Conservation (phyloP, 306 rosid genomes). For the Cicer pinnatifidum region DNA sequence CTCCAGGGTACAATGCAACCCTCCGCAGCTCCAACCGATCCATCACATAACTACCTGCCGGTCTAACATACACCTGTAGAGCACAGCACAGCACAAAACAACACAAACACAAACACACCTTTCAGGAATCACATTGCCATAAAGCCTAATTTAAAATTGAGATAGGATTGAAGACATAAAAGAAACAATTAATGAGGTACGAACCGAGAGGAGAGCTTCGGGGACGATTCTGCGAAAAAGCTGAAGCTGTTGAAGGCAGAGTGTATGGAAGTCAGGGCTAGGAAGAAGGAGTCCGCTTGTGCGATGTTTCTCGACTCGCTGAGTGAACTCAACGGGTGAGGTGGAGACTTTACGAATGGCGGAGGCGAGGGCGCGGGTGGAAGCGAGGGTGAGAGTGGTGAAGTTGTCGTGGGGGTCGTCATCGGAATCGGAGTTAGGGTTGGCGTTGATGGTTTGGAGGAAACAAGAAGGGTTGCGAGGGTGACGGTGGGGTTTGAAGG, state of each 20-base stretch:
- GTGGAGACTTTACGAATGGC: slow-evolving; percentile 78
- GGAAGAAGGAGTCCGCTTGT: slow-evolving; percentile 66
- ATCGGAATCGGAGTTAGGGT: slow-evolving; percentile 49
- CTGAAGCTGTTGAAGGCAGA: slow-evolving; percentile 72
- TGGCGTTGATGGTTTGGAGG: slow-evolving; percentile 55
- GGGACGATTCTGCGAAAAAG: slow-evolving; percentile 86
- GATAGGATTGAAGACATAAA: not conserved
- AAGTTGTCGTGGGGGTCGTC: slow-evolving; percentile 34
- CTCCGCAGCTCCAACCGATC: slow-evolving; percentile 90
- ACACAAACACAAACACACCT: not conserved
- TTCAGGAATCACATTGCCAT: not conserved
- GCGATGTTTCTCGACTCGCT: slow-evolving; percentile 56
- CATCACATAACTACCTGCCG: slow-evolving; percentile 98
- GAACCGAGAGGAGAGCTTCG: slow-evolving; percentile 75
- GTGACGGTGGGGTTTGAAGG: slow-evolving; percentile 36
- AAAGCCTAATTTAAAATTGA: not conserved
- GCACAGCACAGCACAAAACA: not conserved
- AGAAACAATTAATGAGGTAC: not conserved
- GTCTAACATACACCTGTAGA: slow-evolving; percentile 87
- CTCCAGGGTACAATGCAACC: slow-evolving; percentile 65
- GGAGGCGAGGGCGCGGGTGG: slow-evolving; percentile 78
- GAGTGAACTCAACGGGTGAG: slow-evolving; percentile 81
- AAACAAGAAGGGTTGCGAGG: slow-evolving; percentile 46
- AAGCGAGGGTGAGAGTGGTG: slow-evolving; percentile 53
- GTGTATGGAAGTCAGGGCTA: slow-evolving; percentile 74